A percentile compares a stretch with the other conserved stretches of the same genome.
phyloP scores from a whole-genome alignment of 164 flowering plant species.

The Magnolia changhungtana region DNA sequence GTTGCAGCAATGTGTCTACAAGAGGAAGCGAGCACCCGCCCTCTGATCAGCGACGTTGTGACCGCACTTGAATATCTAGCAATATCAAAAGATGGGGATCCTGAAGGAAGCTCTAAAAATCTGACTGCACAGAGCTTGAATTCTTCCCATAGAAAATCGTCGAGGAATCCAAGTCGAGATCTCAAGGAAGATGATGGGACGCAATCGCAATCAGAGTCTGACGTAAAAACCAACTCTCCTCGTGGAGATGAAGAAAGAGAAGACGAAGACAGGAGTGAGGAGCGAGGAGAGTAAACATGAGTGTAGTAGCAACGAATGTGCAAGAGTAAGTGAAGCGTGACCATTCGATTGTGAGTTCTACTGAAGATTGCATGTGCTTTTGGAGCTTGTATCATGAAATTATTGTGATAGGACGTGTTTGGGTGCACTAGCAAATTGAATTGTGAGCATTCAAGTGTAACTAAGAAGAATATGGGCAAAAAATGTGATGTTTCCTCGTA shows the following conservation, averaged over 20 bases:
- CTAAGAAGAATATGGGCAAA: no score
- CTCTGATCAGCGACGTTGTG: constrained; percentile 73
- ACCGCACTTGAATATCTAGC: constrained; percentile 62
- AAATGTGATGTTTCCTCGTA: neutral
- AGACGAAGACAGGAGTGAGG: neutral
- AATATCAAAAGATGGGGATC: constrained; percentile 1
- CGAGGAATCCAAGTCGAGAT: neutral
- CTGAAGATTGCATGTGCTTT: neutral
- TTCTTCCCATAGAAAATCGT: neutral
- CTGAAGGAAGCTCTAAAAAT: constrained; percentile 5
- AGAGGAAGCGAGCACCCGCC: constrained; percentile 71
- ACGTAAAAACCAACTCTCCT: neutral
- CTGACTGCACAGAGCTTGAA: neutral
- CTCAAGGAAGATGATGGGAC: neutral
- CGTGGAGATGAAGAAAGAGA: neutral
- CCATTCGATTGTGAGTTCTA: no score
- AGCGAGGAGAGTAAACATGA: neutral
- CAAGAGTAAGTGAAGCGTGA: neutral
- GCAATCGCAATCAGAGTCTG: neutral
- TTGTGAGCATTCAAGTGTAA: neutral
- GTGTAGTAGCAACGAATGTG: neutral
- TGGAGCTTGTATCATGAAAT: neutral
- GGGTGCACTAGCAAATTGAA: neutral
- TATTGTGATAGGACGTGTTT: neutral
- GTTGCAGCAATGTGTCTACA: constrained; percentile 92